Evolutionary conservation across 441 rosid genomes (phyloP), one percentile per base, ranked within the genome.

Genomic region (Jatropha multifida): DNA sequence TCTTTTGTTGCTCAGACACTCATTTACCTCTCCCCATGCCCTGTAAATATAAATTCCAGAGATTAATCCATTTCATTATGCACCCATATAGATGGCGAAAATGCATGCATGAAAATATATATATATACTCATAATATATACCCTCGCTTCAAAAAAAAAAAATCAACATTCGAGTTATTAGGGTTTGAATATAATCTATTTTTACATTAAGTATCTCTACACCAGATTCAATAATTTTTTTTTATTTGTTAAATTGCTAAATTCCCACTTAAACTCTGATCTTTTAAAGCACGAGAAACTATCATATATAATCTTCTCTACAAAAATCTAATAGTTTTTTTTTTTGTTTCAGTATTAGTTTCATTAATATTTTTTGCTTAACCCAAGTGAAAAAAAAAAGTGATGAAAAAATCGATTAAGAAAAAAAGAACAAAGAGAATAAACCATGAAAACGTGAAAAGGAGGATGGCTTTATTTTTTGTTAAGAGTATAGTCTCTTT

Each of bases 1-100:
- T 77, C 80, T 84, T 82, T 84, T 86, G 83, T 70, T 76, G 68
- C 73, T 78, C 56, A 77, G 44, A 49, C 84, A 58, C 23, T 84
- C 86, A 44, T 76, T 81, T 26, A 55, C 77, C 5, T 81, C 88
- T 72, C 84, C 88, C 86, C 86, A 85, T 76, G 88, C 75, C 89
- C 92, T 88, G 68, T 72, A 66, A 66, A 67, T 6, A 62, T 58
- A 32, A 14, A 62, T 32, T 32, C 32, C 32, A 44, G 10, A 4
- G 48, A 11, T 44, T 44, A 44, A 4, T 0, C 32, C 32, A 11
- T 44, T 44, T 44, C 48, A 44, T 44, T 44, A 44, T 11, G 10
- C 48, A 44, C 1, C 32, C 32, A 32, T 32, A 32, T 32, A 32
- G 1, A 32, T 32, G 23, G 23, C 23, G 52, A 64, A n/a, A 26